These are phyloP conservation scores for Epichloe sp. DNA, from an alignment of 2,329 filamentous ascomycete species.

Conservation along the genomic window DNA sequence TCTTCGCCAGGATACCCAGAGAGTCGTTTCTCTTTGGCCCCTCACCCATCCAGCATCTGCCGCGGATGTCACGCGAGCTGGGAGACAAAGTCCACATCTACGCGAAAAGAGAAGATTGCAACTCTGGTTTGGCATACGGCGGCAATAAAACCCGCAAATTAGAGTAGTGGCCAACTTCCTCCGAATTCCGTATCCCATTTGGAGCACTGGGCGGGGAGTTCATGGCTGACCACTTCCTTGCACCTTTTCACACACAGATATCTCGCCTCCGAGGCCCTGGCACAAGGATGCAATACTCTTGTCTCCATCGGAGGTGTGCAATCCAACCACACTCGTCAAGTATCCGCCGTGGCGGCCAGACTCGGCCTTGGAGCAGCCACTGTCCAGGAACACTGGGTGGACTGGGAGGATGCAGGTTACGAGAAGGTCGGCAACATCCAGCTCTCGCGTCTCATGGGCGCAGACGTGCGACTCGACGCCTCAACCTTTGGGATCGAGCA, in stretches of 20 bases:
- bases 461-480: conserved; percentile 46
- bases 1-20: conserved; percentile 50
- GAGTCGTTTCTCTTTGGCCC: conserved; percentile 51
- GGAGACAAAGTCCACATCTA: conserved; percentile 49
- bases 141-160: conserved; percentile 60
- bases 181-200: too few species aligned
- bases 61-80: conserved; percentile 49
- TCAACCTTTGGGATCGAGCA: conserved; percentile 56
- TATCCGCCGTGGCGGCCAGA: conserved; percentile 47
- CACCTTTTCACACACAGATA: conserved; percentile 28
- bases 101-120: conserved; percentile 61
- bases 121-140: conserved; percentile 52
- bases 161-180: conserved; percentile 27
- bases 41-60: conserved; percentile 54
- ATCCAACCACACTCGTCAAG: conserved; percentile 57
- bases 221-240: background rate
- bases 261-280: conserved; percentile 48
- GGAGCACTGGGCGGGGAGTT: background rate
- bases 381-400: conserved; percentile 56
- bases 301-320: conserved; percentile 56
- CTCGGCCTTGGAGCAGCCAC: conserved; percentile 40
- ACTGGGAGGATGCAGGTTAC: conserved; percentile 46
- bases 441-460: conserved; percentile 53
- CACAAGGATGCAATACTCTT: conserved; percentile 44
- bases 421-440: conserved; percentile 59